phyloP scores from a whole-genome alignment of 2,329 filamentous ascomycete species.

The Cercospora sp. region DNA sequence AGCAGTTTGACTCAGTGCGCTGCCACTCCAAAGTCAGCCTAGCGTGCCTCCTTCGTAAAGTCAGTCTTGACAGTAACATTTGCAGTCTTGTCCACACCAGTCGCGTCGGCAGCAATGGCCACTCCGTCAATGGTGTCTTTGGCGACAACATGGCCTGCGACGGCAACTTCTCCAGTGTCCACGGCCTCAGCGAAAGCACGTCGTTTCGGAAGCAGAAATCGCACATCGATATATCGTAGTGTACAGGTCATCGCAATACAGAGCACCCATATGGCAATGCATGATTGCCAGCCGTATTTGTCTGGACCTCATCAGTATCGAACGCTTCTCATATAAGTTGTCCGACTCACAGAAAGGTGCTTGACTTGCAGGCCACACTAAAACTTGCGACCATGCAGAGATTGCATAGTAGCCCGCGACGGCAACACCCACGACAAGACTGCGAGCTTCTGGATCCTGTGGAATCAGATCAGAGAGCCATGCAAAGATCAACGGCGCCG shows the following conservation, averaged over 20 bases:
- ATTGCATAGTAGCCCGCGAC: constrained; percentile 55
- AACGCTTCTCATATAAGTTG: not conserved
- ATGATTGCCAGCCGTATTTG: constrained; percentile 52
- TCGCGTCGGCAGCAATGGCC: not conserved
- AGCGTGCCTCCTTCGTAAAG: not conserved
- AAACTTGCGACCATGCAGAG: constrained; percentile 54
- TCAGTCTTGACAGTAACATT: constrained; percentile 12
- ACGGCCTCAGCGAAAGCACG: constrained; percentile 26
- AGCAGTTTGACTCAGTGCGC: not conserved
- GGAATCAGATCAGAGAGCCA: constrained; percentile 55
- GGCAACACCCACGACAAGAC: constrained; percentile 52
- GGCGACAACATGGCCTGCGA: constrained; percentile 24
- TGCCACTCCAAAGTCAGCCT: not conserved
- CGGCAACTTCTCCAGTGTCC: constrained; percentile 23
- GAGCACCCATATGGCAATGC: constrained; percentile 47
- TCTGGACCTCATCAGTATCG: constrained; percentile 22
- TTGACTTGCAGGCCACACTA: constrained; percentile 54
- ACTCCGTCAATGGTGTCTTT: constrained; percentile 9
- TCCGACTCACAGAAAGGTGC: constrained; percentile 46
- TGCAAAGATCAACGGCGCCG: constrained; percentile 54
- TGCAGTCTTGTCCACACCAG: constrained; percentile 11
- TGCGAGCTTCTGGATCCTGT: constrained; percentile 53
- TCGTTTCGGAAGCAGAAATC: constrained; percentile 39
- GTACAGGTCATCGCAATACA: constrained; percentile 50
- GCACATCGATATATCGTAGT: constrained; percentile 49